phyloP scores from a whole-genome alignment of 306 rosid species.

The Canavalia gladiata region DNA sequence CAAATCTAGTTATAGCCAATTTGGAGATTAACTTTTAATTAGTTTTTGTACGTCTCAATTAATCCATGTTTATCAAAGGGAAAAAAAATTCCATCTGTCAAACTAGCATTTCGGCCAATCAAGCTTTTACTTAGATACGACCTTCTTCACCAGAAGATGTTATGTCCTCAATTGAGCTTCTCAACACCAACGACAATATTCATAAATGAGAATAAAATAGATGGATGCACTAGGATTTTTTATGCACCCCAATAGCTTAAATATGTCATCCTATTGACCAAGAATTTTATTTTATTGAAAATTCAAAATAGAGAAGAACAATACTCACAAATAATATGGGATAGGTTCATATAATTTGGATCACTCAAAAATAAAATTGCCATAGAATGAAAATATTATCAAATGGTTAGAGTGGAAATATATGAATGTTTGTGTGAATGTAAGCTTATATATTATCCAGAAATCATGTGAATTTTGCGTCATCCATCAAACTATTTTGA shows the following conservation, averaged over 20 bases:
- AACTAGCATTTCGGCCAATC: too few species aligned
- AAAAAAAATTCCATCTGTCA: too few species aligned
- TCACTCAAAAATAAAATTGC: not conserved
- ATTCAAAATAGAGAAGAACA: too few species aligned
- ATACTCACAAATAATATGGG: not conserved
- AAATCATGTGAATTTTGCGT: not conserved
- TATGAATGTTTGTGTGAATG: not conserved
- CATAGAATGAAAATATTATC: not conserved
- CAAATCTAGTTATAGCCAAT: not conserved
- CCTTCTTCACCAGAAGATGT: not conserved
- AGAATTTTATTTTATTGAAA: too few species aligned
- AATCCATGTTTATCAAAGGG: too few species aligned
- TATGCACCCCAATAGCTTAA: not conserved
- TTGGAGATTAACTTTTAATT: too few species aligned
- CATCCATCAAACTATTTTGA: slow-evolving; percentile 2
- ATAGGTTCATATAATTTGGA: not conserved
- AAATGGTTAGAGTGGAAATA: not conserved
- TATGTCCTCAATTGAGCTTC: not conserved
- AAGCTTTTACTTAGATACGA: too few species aligned
- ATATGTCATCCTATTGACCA: not conserved
- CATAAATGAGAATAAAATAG: too few species aligned
- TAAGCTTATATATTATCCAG: not conserved
- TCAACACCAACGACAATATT: not conserved
- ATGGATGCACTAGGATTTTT: too few species aligned
- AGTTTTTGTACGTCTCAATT: too few species aligned